Conservation (phyloP, 106 monocot genomes). For the Phalaenopsis aphrodite region DNA sequence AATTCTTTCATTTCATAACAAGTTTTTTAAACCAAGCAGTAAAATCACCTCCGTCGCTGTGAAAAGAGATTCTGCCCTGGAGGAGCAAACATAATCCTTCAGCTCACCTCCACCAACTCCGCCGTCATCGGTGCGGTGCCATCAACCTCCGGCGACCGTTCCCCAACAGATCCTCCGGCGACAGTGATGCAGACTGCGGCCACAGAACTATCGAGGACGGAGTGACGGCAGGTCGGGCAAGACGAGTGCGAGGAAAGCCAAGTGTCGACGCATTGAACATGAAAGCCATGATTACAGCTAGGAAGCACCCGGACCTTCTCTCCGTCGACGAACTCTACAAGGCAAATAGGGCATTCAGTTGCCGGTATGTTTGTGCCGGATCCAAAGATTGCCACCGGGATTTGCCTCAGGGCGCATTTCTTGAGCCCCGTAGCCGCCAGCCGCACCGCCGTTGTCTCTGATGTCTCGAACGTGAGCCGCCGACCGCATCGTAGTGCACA, state of each 20-base stretch:
- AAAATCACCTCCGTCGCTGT: too few species aligned
- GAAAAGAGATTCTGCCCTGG: background rate
- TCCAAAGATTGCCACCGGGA: slow-evolving; percentile 6
- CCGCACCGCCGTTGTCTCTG: too few species aligned
- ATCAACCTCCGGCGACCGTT: too few species aligned
- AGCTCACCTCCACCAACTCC: too few species aligned
- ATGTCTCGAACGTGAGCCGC: too few species aligned
- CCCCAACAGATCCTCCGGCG: background rate
- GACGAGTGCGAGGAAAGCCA: slow-evolving; percentile 45
- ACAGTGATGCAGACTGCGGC: too few species aligned
- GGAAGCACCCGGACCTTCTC: slow-evolving; percentile 47
- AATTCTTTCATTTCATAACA: too few species aligned
- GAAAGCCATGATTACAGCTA: slow-evolving; percentile 42
- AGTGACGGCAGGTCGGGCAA: slow-evolving; percentile 45
- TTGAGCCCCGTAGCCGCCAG: background rate
- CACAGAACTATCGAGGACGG: slow-evolving; percentile 16
- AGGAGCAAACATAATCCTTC: too few species aligned
- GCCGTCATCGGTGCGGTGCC: too few species aligned
- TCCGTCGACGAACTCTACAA: slow-evolving; percentile 40
- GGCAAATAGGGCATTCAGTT: slow-evolving; percentile 44
- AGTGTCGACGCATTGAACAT: slow-evolving; percentile 38
- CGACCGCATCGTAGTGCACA: too few species aligned
- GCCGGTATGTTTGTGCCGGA: slow-evolving; percentile 9
- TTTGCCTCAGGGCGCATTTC: background rate
- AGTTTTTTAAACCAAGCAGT: too few species aligned